Evolutionary conservation across 129 eudicot genomes (phyloP), one percentile per base, ranked within the genome.

Genomic region (Artemisia argyi): DNA sequence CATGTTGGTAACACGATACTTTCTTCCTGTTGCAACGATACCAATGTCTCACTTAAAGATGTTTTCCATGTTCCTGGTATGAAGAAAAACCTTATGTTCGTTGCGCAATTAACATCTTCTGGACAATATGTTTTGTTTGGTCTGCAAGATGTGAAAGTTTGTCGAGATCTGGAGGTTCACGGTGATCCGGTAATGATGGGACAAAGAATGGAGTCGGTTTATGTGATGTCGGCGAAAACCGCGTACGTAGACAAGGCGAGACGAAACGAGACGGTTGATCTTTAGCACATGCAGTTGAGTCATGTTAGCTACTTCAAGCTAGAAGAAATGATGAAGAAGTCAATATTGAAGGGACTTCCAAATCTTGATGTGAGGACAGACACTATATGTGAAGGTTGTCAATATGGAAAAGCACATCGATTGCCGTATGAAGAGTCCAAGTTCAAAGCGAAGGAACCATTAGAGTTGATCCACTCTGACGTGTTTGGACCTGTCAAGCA

Each of bases 271-370:
- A 54, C 22, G 2, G 60, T 3, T 7, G 22, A 61, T 3, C 16
- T 72, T 3, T 72, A 78, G 74, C 78, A 79, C 18, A 61, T 50
- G 20, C 6, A 74, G 39, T n/a, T 73, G n/a, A 69, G 79, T 1
- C 71, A 73, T n/a, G 67, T 78, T 14, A 66, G 67, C 59, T 78
- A 61, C 44, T 51, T 16, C 35, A 78, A 52, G 66, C 24, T 78
- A 11, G 63, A 19, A 15, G 49, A 42, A 28, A 73, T 79, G 65
- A 73, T 73, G 60, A 35, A 52, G 48, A 61, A 68, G 44, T 59
- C 76, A 7, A 28, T 69, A 54, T 8, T 74, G 1, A 74, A 73
- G 3, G 67, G 66, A 0, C 68, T 80, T 16, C 80, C 83, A 3
- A 52, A 13, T 0, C 42, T 73, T 3, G 73, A 74, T 2, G 28